Evolutionary conservation across 331 rosid genomes (phyloP), one percentile per base, ranked within the genome.

Genomic region (Quercus phellos): DNA sequence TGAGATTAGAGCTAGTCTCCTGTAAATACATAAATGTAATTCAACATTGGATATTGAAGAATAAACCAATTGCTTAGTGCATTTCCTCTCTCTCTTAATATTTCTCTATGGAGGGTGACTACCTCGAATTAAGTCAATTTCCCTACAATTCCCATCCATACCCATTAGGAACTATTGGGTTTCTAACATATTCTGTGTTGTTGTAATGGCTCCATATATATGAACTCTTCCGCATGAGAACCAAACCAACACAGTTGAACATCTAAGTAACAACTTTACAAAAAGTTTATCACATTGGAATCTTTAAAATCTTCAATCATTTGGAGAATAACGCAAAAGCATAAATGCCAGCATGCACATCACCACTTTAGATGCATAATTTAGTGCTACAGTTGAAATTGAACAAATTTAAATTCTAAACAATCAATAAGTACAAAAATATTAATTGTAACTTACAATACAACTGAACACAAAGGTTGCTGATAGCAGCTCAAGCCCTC

Each of bases 401-500:
- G 21, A 38, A 66, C 38, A 70, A 18, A 58, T 1, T 7, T 29
- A 71, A 4, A 51, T 46, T 18, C 38, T 30, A 51, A 51, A 78
- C 11, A 42, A 78, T 26, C 43, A 56, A 59, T 17, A 21, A 60
- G 63, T 53, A 58, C 18, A 60, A 21, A 73, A 22, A 53, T 74
- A 42, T 68, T 34, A 70, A 59, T 19, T 64, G 64, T 58, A 70
- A 73, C 88, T 58, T 86, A 90, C 95, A 77, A 87, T 74, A 64
- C 80, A 69, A 84, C 91, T 90, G 74, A 91, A 86, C 85, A 85
- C 75, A 75, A 91, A 89, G 63, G 97, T 95, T 64, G 97, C 82
- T 5, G 97, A 91, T 64, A 95, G 84, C 84, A 95, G 85, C 87
- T 91, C 97, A 74, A 90, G 89, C 70, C 99, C 99, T 87, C 90